Base-by-base conservation (phyloP, 257 asterid species). In the Solanum medicagineum region DNA sequence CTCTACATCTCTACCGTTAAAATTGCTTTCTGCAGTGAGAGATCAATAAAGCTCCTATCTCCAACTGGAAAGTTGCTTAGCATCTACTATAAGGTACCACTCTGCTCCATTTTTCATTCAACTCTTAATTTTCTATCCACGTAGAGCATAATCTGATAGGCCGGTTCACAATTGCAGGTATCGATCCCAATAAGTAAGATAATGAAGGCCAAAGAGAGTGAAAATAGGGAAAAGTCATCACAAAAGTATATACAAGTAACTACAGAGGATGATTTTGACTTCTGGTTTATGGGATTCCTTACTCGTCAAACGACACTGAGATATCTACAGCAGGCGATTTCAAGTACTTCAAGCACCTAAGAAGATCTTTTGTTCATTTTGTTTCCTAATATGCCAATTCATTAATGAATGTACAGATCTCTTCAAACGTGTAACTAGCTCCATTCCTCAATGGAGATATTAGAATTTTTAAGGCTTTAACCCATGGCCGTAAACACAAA, bases 181-280 rank as follows among this genome's bases (percentile, higher is more conserved):
- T 62, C 59, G 3, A 79, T 90, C 65, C 93, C 94, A 7, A 11
- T 92, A 81, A 85, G 40, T 15, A 91, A 87, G 81, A 85, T 90
- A 11, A 89, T 69, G 86, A 59, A 83, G 55, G 92, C 85, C 0
- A 60, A 84, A 32, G 89, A 83, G 65, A 90, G 91, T 22, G 89
- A 81, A 63, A 85, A 89, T 75, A 62, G 7, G 45, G 51, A 68
- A 45, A 87, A 70, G 11, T 92, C 91, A 22, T 90, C 88, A 10
- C 89, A 88, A 66, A 90, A 90, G 85, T 90, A 90, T 71, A 87
- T 90, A 83, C 86, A 88, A 79, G 10, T 90, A 36, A 89, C 88
- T 44, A 92, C 93, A 10, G 68, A 60, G 29, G 68, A 60, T n/a
- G 32, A 60, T 60, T 60, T 60, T 60, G 15, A 60, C 32, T 60